Base-by-base conservation (phyloP, 768 basidiomycete species). In the Jaapia argillacea region DNA sequence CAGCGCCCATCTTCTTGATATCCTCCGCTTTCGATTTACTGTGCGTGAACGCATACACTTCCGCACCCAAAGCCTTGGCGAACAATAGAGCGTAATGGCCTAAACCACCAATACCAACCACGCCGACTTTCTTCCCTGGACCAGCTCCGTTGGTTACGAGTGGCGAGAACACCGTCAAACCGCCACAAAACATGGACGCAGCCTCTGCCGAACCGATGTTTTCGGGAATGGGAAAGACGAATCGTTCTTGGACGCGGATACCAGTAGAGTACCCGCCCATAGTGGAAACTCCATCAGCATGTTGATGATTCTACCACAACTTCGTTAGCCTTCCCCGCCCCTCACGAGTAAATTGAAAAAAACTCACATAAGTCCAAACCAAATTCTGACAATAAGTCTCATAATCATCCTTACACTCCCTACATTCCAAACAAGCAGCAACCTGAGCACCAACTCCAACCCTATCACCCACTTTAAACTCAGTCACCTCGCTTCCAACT, bases 71-170 rank as follows among this genome's bases (percentile, higher is more conserved):
- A 0, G 77, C 78, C 41, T 67, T 67, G 25, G 69, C 71, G 53
- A 70, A 74, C 23, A 72, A 51, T 38, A 71, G 50, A 13, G 51
- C 56, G 38, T 52, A 63, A 46, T 59, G 59, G 0, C 72, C 74
- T 21, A 81, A 62, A 16, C 79, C 80, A 27, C 80, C 80, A 27
- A 85, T 70, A 35, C 81, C 80, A 48, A 83, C 63, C 35, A 85
- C 59, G 36, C 79, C 82, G 49, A 85, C 74, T 47, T 68, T 71
- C 62, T 75, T 79, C 35, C 79, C 80, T 1, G 76, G 74, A 0
- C 78, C 78, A 44, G 50, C 56, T 23, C 72, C 71, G 58, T 76
- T 70, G 24, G 71, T 62, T 22, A 67, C 63, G 16, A 84, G 61
- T 10, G 81, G 79, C 0, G 76, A 78, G 61, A 65, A 80, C 5